phyloP scores from a whole-genome alignment of 208 protist species.

The Acanthamoeba castellanii region DNA sequence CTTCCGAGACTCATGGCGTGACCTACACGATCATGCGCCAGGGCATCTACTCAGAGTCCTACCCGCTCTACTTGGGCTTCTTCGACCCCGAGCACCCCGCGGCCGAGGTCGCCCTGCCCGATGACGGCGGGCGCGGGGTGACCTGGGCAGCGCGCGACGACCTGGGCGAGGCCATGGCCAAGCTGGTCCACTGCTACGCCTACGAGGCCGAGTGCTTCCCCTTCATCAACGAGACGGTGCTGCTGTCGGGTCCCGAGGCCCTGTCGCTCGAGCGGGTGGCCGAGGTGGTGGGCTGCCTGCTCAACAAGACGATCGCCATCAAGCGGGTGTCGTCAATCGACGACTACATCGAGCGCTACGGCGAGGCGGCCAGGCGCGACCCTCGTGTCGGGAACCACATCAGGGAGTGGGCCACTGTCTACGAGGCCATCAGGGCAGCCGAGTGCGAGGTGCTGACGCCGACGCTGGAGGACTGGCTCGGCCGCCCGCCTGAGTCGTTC shows the following conservation, averaged over 20 bases:
- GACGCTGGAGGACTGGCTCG: background rate
- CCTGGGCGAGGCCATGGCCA: constrained; percentile 19
- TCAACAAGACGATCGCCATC: background rate
- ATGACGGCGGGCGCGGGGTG: background rate
- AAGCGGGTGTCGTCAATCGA: background rate
- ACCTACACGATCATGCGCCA: background rate
- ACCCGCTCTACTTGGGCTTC: constrained; percentile 31
- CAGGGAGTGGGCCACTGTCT: constrained; percentile 19
- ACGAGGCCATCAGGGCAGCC: background rate
- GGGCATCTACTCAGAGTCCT: constrained; percentile 9
- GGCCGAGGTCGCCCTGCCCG: background rate
- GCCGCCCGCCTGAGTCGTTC: background rate
- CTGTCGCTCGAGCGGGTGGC: background rate
- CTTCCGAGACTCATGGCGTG: background rate
- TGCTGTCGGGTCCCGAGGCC: background rate
- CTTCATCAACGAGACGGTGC: background rate
- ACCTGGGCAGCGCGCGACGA: background rate
- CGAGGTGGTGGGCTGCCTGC: background rate
- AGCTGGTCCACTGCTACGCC: background rate
- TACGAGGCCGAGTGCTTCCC: constrained; percentile 1
- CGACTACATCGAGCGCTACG: background rate
- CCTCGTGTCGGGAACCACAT: background rate
- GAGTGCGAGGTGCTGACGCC: background rate
- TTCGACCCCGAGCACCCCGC: background rate
- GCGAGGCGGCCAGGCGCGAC: background rate